These are phyloP conservation scores for Coniochaeta sp. DNA, from an alignment of 2,329 filamentous ascomycete species.

Conservation along the genomic window DNA sequence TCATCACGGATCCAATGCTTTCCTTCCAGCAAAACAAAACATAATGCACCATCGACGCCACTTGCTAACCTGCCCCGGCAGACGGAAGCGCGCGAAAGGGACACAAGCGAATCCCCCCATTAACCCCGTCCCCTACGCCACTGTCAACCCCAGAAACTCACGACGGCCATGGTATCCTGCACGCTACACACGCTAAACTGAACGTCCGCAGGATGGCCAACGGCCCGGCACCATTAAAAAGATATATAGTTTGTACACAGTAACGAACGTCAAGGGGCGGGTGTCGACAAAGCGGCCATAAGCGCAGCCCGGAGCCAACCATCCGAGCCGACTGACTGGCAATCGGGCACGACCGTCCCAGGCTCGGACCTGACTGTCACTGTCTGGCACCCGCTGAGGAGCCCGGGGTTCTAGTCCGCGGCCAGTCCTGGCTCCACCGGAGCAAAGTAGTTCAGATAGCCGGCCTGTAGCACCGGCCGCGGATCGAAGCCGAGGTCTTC, in stretches of 20 bases:
- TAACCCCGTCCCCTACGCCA: no score
- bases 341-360: neutral
- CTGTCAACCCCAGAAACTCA: no score
- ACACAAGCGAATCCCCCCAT: neutral
- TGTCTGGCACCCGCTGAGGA: neutral
- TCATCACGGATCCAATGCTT: no score
- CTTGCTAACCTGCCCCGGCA: neutral
- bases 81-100: neutral
- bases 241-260: neutral
- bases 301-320: neutral
- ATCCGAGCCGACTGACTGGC: neutral
- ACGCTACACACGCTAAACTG: neutral
- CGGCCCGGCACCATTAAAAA: neutral
- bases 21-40: neutral
- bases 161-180: neutral
- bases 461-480: slow-evolving; percentile 25
- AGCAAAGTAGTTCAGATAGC: slow-evolving; percentile 24
- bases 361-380: neutral
- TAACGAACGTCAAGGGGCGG: neutral
- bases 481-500: slow-evolving; percentile 35
- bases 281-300: neutral
- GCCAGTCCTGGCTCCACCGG: neutral
- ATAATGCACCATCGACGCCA: neutral
- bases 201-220: neutral
- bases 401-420: neutral